Evolutionary conservation across 345 rosid species (phyloP), one percentile per base, ranked within the genome.

Genomic region (Streptanthus diversifolius): DNA sequence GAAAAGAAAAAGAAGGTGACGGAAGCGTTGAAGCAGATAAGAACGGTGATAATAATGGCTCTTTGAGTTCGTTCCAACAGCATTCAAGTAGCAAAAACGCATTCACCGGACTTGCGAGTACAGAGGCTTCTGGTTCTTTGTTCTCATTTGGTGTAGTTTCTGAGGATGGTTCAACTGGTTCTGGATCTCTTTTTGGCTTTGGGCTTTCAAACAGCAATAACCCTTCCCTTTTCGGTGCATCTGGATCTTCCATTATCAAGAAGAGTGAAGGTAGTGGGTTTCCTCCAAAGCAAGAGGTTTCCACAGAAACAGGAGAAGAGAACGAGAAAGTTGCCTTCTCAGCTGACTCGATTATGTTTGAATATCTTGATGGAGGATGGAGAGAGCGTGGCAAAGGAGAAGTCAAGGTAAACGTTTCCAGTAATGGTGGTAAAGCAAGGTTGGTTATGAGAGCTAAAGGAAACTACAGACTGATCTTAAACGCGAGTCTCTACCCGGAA

Each of bases 331-430:
- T 80, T 17, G 88, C 73, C 63, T 95, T 91, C 81, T 70, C 89
- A 6, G 87, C 99, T 57, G 97, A 90, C 55, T 87, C 97, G 2
- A 77, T 83, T 25, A 65, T 90, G 78, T 95, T 89, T 70, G 99
- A 95, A 64, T 95, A 59, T 72, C 54, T 79, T 5, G 89, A 87
- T 63, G 87, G 90, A 21, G 75, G 79, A 37, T 95, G 99, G 99
- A 95, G 90, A 85, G 99, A 95, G 79, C 97, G 99, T 12, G 99
- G 99, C 6, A 92, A 95, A 83, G 98, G 99, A 73, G 99, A 85
- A 64, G 70, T 91, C 51, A 95, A 87, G 81, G 92, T 95, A 71
- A 92, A 95, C 36, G 89, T 91, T 7, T 83, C 88, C 1, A 81
- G 88, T 43, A 24, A 75, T 4, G 95, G 80, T 14, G 88, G 83